Evolutionary conservation across 1,284 basidiomycete species (phyloP), one percentile per base, ranked within the genome.

Genomic region (Macrocybe sp.): DNA sequence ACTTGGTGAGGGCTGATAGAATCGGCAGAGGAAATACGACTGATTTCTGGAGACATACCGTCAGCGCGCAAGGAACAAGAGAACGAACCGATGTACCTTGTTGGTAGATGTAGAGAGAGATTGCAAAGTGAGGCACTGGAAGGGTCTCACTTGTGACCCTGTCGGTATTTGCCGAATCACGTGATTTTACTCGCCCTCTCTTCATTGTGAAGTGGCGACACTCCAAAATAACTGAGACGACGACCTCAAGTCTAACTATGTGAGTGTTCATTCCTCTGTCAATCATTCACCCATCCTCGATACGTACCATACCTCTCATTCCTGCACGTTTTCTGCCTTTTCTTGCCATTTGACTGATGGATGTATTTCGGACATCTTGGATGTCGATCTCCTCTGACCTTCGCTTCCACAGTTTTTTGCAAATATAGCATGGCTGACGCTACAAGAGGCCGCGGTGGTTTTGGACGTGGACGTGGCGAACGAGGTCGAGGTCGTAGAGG

Each of bases 401-500:
- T n/a, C 22, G 46, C 39, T 45, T 49, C 46, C 47, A 55, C 35
- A 48, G 53, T 41, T 46, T 56, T 54, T 53, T 47, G 48, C 46
- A 49, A 59, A 55, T 53, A 57, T 60, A 71, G 61, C 59, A 87
- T 91, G 88, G 87, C 89, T 74, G 88, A 91, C 67, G 70, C 86
- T 71, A 76, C 69, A 64, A 77, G 89, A 64, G 88, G 89, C 75
- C 83, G 88, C 59, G 86, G 87, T 72, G 89, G 89, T 70, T 89
- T 90, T 59, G 83, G 90, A 66, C 91, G 94, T 70, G 93, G 92
- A 60, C 87, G 93, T 64, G 90, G 90, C 63, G 88, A 87, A 44
- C 71, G 85, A 55, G 86, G 89, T 41, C 79, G 91, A 61, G 90
- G 92, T 48, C 85, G 93, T 60, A 81, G 93, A 62, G 93, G 94